Percentiles rank a stretch among this genome's conserved stretches.
phyloP scores from a whole-genome alignment of 2,329 filamentous ascomycete genomes.

The Xylaria multiplex region DNA sequence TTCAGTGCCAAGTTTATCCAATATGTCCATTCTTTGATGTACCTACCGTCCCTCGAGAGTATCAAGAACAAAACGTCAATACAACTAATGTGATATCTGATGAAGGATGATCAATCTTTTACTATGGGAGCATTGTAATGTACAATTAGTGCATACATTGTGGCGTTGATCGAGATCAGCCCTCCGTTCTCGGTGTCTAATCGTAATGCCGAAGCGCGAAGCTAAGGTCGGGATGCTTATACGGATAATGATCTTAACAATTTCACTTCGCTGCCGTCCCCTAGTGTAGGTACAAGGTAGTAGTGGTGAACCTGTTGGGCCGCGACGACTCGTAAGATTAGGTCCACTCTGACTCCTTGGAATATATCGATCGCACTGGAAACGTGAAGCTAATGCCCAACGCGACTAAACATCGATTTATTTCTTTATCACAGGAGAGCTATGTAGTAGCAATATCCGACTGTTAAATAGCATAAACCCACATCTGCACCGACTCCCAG shows the following conservation, averaged over 20 bases:
- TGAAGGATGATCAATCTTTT: background rate
- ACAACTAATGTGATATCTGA: background rate
- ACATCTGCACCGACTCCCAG: background rate
- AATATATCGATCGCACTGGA: background rate
- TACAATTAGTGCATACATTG: background rate
- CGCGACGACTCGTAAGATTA: background rate
- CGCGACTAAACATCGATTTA: background rate
- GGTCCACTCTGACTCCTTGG: constrained; percentile 8
- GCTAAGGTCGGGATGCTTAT: constrained; percentile 12
- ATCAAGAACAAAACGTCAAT: background rate
- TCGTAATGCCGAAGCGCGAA: constrained; percentile 33
- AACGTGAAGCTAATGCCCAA: background rate
- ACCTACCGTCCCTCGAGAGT: background rate
- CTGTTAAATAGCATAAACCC: background rate
- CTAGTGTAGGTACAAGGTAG: too few relatives aligned
- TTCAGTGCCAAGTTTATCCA: constrained; percentile 9
- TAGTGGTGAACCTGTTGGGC: background rate
- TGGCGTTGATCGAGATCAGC: background rate
- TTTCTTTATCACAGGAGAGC: background rate
- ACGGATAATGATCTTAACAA: constrained; percentile 11
- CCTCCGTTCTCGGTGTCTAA: constrained; percentile 14
- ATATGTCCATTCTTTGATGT: background rate
- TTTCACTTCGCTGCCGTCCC: constrained; percentile 1
- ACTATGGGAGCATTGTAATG: too few relatives aligned
- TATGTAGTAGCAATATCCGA: too few relatives aligned